phyloP scores from a whole-genome alignment of 148 eudicot genomes.

The Euryodendron excelsum region DNA sequence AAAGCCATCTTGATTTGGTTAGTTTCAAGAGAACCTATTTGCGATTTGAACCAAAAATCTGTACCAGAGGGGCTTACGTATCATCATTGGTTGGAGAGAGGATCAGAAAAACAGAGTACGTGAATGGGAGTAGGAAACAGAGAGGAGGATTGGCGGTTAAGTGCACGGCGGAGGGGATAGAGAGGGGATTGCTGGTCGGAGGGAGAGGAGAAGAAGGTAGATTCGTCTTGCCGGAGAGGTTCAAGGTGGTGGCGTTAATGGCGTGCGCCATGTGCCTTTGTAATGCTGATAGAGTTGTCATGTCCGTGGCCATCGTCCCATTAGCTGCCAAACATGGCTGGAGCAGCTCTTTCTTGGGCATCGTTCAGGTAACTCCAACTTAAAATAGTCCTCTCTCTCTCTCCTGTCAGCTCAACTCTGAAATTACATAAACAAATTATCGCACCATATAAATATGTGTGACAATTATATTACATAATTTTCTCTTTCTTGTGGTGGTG shows the following conservation, averaged over 20 bases:
- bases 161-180: slow-evolving; percentile 52
- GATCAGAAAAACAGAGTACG: neutral
- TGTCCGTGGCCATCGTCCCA: slow-evolving; percentile 92
- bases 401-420: neutral
- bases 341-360: slow-evolving; percentile 77
- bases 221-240: slow-evolving; percentile 44
- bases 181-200: slow-evolving; percentile 31
- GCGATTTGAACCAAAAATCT: slow-evolving; percentile 5
- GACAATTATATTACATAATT: too few relatives aligned
- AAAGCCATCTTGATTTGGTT: slow-evolving; percentile 6
- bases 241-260: slow-evolving; percentile 75
- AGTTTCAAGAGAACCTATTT: slow-evolving; percentile 17
- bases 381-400: neutral
- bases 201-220: slow-evolving; percentile 19
- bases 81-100: neutral
- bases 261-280: slow-evolving; percentile 81
- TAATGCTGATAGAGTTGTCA: slow-evolving; percentile 84
- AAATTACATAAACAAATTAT: too few relatives aligned
- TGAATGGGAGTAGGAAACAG: neutral
- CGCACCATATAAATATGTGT: too few relatives aligned
- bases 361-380: slow-evolving; percentile 65
- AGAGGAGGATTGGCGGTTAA: slow-evolving; percentile 26
- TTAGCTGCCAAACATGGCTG: slow-evolving; percentile 70
- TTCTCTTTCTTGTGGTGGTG: too few relatives aligned
- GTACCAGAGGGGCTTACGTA: slow-evolving; percentile 15